Base-by-base conservation (phyloP, 306 rosid species). In the Hippophae rhamnoides region DNA sequence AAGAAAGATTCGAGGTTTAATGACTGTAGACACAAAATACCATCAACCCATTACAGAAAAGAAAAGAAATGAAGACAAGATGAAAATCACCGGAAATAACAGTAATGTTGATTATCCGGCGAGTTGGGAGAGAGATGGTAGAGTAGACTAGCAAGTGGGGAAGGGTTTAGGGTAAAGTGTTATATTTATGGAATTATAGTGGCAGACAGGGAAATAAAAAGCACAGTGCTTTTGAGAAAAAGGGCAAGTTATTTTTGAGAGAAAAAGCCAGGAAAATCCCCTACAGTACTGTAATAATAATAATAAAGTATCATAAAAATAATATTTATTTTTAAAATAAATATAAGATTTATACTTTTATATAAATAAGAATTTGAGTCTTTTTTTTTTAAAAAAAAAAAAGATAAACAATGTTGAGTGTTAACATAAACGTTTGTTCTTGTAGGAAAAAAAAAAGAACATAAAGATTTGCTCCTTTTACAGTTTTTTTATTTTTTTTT, bases 161-260 rank as follows among this genome's bases (percentile, higher is more conserved):
- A 12, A 31, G 43, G 40, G 53, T 38, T 57, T 5, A 61, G 44
- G 47, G 8, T 40, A 10, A 27, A 42, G 65, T 40, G 56, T 53
- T 74, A 53, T 46, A 66, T 41, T 81, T 69, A 72, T 60, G 75
- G 68, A 65, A 72, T 66, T 81, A 47, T 56, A 70, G 72, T 66
- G 83, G 79, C 68, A 69, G 83, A 72, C 79, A 78, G 40, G 8
- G 72, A 73, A 66, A 54, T 60, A 69, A 76, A 18, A 75, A 84
- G 77, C 38, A 31, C 38, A 31, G 38, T 31, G 38, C 38, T 31
- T 31, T 31, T 31, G 38, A 14, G n/a, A 23, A 42, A 54, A 48
- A 43, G 51, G 12, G 46, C 70, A 66, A 68, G 72, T 75, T 74
- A 77, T 18, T 62, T 67, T 61, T 78, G 13, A 27, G 31, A 52